Conservation (phyloP, 192 early-diverging fungal genomes). For the Coemansia guatemalensis region DNA sequence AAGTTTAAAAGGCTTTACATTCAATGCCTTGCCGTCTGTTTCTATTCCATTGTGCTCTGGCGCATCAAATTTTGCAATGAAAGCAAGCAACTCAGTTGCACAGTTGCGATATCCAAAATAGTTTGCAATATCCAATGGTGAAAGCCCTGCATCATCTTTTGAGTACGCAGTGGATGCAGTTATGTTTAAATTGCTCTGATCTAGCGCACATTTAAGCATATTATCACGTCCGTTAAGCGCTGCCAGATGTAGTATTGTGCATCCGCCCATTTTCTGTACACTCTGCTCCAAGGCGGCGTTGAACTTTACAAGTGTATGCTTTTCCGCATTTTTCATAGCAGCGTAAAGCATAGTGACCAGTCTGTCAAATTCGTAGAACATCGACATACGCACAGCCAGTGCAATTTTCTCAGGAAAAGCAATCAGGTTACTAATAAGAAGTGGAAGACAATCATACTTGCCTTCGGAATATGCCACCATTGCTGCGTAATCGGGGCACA, state of each 20-base stretch:
- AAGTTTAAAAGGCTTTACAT: constrained; percentile 11
- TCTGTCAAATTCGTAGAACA: constrained; percentile 36
- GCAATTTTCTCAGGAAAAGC: constrained; percentile 32
- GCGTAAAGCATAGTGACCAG: constrained; percentile 27
- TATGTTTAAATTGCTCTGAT: constrained; percentile 18
- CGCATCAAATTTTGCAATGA: constrained; percentile 7
- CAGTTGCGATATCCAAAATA: constrained; percentile 47
- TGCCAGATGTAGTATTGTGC: constrained; percentile 42
- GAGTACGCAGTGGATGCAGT: constrained; percentile 21
- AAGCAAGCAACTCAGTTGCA: constrained; percentile 31
- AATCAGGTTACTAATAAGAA: constrained; percentile 14
- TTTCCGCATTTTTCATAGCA: constrained; percentile 4
- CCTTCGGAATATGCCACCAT: constrained; percentile 19
- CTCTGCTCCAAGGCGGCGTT: constrained; percentile 24
- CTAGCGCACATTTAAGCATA: constrained; percentile 23
- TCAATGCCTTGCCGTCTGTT: constrained; percentile 11
- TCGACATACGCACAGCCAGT: constrained; percentile 24
- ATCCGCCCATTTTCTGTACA: constrained; percentile 18
- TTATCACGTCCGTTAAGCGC: constrained; percentile 32
- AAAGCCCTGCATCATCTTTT: constrained; percentile 28
- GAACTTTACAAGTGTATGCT: constrained; percentile 2
- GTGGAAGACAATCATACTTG: constrained; percentile 12
- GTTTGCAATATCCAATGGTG: constrained; percentile 45
- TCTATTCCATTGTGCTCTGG: constrained; percentile 9
- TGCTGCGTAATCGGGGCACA: constrained; percentile 26